Evolutionary conservation across 176 grass and related monocot genomes (phyloP), one percentile per base, ranked within the genome.

Genomic region (Avena eriantha): DNA sequence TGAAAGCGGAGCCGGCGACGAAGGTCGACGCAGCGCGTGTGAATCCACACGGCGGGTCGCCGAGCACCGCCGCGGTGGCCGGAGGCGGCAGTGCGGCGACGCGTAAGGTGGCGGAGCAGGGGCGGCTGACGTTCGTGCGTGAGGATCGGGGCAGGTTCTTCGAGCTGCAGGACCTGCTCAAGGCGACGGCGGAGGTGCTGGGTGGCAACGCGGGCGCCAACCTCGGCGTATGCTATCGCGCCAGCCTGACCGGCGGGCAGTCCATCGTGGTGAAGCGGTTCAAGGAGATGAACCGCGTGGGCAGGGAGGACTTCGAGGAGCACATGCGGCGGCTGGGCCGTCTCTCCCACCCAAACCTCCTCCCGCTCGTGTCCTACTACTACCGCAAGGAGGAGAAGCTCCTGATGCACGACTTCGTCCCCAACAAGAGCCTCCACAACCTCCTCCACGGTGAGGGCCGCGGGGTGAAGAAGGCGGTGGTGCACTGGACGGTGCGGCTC

Each of bases 331-430:
- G 97, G 66, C 86, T 99, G 1, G 97, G 97, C 4, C 89, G 94
- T 18, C 73, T 99, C 49, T 87, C 87, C 45, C 94, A 99, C 82
- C 92, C 90, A 85, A 99, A 99, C 80, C 89, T 99, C 71, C 92
- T 99, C 57, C 94, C 92, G 0, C 77, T 99, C 19, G 83, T 99
- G 16, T 85, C 92, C 23, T 99, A 99, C 75, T 96, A 99, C 82
- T 99, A 96, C 54, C 89, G 97, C 46, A 99, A 96, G 85, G 97
- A 99, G 76, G 97, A 99, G 90, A 99, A 99, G 79, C 86, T 99
- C 3, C 83, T 99, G 53, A 88, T 99, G 86, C 92, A 88, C 15
- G 87, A 93, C 82, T 99, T 86, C 60, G 90, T 90, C 43, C 82
- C 88, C 48, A 96, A 96, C 77, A 74, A 88, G 63, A 94, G 92